These are phyloP conservation scores for Aleurites moluccanus DNA, from an alignment of 441 rosid species.

Conservation along the genomic window DNA sequence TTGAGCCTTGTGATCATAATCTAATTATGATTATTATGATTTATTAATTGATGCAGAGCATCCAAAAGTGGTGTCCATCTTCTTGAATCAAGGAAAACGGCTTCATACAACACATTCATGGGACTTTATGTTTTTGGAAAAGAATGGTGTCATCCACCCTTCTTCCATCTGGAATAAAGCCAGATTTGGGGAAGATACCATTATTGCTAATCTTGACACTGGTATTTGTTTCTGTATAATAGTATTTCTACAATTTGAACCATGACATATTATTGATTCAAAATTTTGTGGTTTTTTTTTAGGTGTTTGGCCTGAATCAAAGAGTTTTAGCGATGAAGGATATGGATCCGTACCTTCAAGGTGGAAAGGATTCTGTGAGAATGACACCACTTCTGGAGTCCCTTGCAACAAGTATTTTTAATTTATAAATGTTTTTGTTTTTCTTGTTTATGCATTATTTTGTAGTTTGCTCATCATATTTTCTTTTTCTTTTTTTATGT, in stretches of 20 bases:
- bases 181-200: constrained; percentile 51
- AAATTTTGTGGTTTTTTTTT: too few species aligned
- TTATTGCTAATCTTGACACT: constrained; percentile 62
- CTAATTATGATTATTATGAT: background rate
- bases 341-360: constrained; percentile 52
- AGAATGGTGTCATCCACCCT: constrained; percentile 25
- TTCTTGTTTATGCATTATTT: too few species aligned
- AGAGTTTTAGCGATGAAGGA: constrained; percentile 66
- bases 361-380: constrained; percentile 67
- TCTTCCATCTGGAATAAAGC: constrained; percentile 45
- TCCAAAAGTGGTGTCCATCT: constrained; percentile 51
- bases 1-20: background rate
- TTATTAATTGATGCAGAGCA: constrained; percentile 36
- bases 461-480: constrained; percentile 50
- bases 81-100: constrained; percentile 38
- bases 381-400: constrained; percentile 33
- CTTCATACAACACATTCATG: constrained; percentile 67
- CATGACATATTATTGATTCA: too few species aligned
- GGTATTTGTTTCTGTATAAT: too few species aligned
- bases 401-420: too few species aligned
- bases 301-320: constrained; percentile 86
- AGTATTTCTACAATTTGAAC: too few species aligned
- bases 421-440: too few species aligned
- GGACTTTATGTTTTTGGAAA: constrained; percentile 55
- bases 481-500: constrained; percentile 18